These are phyloP conservation scores for Casuarina glauca DNA, from an alignment of 306 rosid genomes.

Conservation along the genomic window DNA sequence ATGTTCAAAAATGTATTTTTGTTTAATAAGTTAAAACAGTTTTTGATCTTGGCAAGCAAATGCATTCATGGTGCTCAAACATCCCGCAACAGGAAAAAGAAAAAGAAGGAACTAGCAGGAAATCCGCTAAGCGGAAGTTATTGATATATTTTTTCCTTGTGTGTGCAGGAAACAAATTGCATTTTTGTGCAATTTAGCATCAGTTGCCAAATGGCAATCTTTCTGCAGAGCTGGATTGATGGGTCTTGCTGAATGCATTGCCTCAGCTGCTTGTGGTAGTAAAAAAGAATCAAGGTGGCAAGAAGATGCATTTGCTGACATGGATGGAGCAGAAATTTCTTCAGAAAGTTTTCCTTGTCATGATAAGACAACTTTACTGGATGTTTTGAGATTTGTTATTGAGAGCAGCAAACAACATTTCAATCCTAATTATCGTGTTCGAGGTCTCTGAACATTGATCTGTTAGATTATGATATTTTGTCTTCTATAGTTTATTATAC, in stretches of 20 bases:
- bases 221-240: conserved; percentile 88
- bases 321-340: conserved; percentile 30
- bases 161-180: conserved; percentile 59
- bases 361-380: conserved; percentile 52
- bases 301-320: conserved; percentile 30
- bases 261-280: conserved; percentile 64
- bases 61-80: not conserved
- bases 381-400: conserved; percentile 71
- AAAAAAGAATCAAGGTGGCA: conserved; percentile 35
- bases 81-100: not conserved
- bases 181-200: conserved; percentile 73
- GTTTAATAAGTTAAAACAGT: no score
- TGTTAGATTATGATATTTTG: conserved; percentile 39
- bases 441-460: conserved; percentile 54
- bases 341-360: conserved; percentile 38
- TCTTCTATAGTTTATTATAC: conserved; percentile 24
- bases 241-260: conserved; percentile 86
- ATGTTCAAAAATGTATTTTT: no score
- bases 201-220: conserved; percentile 63
- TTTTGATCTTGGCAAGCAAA: not conserved
- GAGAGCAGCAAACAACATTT: conserved; percentile 95
- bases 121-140: conserved; percentile 6
- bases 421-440: conserved; percentile 89
- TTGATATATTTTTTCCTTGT: conserved; percentile 11
- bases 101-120: not conserved